A percentile compares a stretch with the other conserved stretches of the same genome.
Evolutionary conservation across 2,329 filamentous ascomycete species (phyloP).

Genomic region (Furcasterigmium sp.): DNA sequence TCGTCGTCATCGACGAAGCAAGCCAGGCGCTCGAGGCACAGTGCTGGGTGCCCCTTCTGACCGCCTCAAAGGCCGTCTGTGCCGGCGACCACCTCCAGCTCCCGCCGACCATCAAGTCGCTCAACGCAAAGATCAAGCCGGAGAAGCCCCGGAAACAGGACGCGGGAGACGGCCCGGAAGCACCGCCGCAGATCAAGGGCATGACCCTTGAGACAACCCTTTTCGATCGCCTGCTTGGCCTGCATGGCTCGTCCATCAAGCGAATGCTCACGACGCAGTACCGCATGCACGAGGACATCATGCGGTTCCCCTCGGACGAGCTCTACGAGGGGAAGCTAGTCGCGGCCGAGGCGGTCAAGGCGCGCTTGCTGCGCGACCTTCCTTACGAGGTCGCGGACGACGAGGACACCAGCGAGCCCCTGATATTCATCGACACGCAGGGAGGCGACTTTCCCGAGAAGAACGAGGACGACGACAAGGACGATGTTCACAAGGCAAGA

Average conservation of each 20-base stretch:
- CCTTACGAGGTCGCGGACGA: slow-evolving; percentile 72
- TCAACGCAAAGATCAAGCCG: slow-evolving; percentile 45
- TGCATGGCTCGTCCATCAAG: slow-evolving; percentile 83
- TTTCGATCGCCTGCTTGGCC: slow-evolving; percentile 78
- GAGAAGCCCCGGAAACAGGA: slow-evolving; percentile 15
- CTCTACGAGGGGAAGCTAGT: slow-evolving; percentile 79
- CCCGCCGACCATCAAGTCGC: slow-evolving; percentile 88
- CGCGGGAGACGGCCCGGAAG: slow-evolving; percentile 19
- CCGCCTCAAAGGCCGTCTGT: slow-evolving; percentile 77
- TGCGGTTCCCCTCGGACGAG: slow-evolving; percentile 87
- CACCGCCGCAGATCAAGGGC: slow-evolving; percentile 37
- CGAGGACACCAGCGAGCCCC: slow-evolving; percentile 81
- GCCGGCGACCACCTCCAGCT: slow-evolving; percentile 94
- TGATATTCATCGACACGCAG: slow-evolving; percentile 95
- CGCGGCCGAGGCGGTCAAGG: slow-evolving; percentile 74
- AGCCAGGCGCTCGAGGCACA: slow-evolving; percentile 94
- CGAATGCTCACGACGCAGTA: slow-evolving; percentile 96
- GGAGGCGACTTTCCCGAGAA: slow-evolving; percentile 87
- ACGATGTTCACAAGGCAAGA: slow-evolving; percentile 35
- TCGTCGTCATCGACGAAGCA: slow-evolving; percentile 93
- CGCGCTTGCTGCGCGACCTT: slow-evolving; percentile 69
- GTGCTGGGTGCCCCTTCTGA: slow-evolving; percentile 87
- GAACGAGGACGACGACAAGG: slow-evolving; percentile 64
- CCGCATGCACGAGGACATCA: slow-evolving; percentile 94
- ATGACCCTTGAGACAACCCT: slow-evolving; percentile 80